Conservation (phyloP, 495 filamentous ascomycete genomes). For the Rostrohypoxylon terebratum region DNA sequence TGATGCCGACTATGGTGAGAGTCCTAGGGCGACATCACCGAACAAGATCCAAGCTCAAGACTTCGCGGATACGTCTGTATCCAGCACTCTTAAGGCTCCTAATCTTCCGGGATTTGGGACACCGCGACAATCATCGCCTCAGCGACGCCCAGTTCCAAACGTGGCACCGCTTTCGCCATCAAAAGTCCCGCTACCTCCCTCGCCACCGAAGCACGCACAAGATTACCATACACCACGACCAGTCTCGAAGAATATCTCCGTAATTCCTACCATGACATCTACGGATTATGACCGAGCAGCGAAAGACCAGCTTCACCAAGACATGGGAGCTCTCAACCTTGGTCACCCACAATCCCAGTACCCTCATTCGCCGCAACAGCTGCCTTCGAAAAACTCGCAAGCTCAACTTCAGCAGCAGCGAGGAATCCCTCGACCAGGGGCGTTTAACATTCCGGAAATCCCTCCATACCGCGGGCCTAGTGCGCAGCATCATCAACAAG, state of each 20-base stretch:
- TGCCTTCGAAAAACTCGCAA: conserved; percentile 44
- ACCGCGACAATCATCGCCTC: conserved; percentile 66
- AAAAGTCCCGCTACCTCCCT: conserved; percentile 71
- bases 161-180: conserved; percentile 65
- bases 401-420: conserved; percentile 37
- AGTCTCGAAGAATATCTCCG: conserved; percentile 54
- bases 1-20: conserved; percentile 63
- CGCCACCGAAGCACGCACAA: conserved; percentile 57
- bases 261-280: conserved; percentile 53
- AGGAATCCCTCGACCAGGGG: conserved; percentile 44
- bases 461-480: conserved; percentile 64
- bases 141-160: conserved; percentile 65
- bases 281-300: conserved; percentile 70
- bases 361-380: conserved; percentile 34
- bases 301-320: conserved; percentile 69
- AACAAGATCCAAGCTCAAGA: conserved; percentile 54
- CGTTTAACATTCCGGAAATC: conserved; percentile 64
- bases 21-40: conserved; percentile 54
- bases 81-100: conserved; percentile 55
- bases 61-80: conserved; percentile 49
- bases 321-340: conserved; percentile 64
- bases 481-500: conserved; percentile 45
- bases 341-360: conserved; percentile 31
- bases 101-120: conserved; percentile 46
- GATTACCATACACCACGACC: conserved; percentile 61